These are phyloP conservation scores for Elongisporangium undulatum DNA, from an alignment of 352 stramenopile species.

Conservation along the genomic window DNA sequence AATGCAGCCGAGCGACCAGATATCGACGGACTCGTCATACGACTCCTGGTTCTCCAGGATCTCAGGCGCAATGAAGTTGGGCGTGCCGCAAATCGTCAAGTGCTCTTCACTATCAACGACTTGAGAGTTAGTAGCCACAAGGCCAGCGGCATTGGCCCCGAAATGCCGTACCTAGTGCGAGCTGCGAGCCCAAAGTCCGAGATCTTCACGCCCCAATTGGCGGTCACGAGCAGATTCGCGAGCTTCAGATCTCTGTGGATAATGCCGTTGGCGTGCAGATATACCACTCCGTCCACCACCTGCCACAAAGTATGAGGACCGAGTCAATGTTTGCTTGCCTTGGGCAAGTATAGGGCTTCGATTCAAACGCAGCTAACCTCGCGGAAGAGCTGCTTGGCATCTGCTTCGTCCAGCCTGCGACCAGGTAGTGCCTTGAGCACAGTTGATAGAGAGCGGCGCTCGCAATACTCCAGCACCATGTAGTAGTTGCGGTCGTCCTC, in stretches of 20 bases:
- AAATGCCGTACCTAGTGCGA: conserved; percentile 27
- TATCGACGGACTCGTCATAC: conserved; percentile 64
- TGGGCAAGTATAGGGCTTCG: too few species aligned
- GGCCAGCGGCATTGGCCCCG: not conserved
- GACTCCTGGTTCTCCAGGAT: conserved; percentile 35
- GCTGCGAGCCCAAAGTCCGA: conserved; percentile 76
- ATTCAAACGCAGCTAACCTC: conserved; percentile 20
- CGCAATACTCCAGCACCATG: conserved; percentile 67
- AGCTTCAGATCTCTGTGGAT: conserved; percentile 82
- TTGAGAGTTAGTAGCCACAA: conserved; percentile 1
- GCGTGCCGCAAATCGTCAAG: conserved; percentile 72
- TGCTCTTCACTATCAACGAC: conserved; percentile 37
- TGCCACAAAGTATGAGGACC: not conserved
- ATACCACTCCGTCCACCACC: conserved; percentile 43
- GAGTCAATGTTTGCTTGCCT: not conserved
- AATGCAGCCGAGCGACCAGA: conserved; percentile 84
- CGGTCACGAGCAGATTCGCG: conserved; percentile 64
- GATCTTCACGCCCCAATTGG: conserved; percentile 50
- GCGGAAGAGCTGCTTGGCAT: conserved; percentile 44
- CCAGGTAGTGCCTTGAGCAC: conserved; percentile 29
- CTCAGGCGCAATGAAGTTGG: conserved; percentile 82
- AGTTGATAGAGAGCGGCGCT: conserved; percentile 37
- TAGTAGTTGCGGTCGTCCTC: conserved; percentile 78
- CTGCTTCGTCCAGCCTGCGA: conserved; percentile 35
- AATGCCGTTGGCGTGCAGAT: conserved; percentile 54